These are phyloP conservation scores for Posidonia australis DNA, from an alignment of 106 monocot species.

Conservation along the genomic window DNA sequence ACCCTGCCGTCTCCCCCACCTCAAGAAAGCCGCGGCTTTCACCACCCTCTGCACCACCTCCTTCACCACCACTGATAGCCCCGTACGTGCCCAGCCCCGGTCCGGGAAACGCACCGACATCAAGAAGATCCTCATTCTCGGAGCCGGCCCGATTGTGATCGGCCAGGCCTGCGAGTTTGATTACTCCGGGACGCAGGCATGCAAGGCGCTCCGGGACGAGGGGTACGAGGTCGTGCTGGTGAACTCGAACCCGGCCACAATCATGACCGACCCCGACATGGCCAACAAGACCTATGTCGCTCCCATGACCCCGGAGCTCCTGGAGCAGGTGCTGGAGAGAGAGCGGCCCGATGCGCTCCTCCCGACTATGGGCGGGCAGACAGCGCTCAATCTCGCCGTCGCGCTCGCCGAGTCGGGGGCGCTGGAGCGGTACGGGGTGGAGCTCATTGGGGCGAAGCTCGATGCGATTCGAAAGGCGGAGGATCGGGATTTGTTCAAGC, in stretches of 20 bases:
- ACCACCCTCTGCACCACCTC: background rate
- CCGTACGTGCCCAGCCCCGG: background rate
- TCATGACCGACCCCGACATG: constrained; percentile 96
- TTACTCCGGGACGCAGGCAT: constrained; percentile 93
- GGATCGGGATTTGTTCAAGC: constrained; percentile 80
- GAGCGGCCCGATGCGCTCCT: constrained; percentile 89
- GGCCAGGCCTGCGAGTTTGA: constrained; percentile 99
- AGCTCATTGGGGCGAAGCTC: constrained; percentile 89
- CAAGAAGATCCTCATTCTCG: constrained; percentile 89
- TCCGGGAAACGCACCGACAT: constrained; percentile 75
- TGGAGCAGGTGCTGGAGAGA: constrained; percentile 52
- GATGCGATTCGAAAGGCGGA: constrained; percentile 73
- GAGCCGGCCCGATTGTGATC: constrained; percentile 95
- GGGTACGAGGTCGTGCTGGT: constrained; percentile 90
- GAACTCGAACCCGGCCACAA: constrained; percentile 99
- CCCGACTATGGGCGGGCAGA: constrained; percentile 99
- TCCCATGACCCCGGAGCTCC: constrained; percentile 84
- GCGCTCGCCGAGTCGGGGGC: constrained; percentile 73
- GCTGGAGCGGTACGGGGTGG: constrained; percentile 44
- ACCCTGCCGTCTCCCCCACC: constrained; percentile 5
- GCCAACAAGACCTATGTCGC: constrained; percentile 84
- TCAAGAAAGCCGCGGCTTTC: constrained; percentile 4
- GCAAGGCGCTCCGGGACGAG: constrained; percentile 86
- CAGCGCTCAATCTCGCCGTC: constrained; percentile 93
- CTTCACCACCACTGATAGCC: constrained; percentile 3